Evolutionary conservation across 2,329 filamentous ascomycete species (phyloP), one percentile per base, ranked within the genome.

Genomic region (Cadophora malorum): DNA sequence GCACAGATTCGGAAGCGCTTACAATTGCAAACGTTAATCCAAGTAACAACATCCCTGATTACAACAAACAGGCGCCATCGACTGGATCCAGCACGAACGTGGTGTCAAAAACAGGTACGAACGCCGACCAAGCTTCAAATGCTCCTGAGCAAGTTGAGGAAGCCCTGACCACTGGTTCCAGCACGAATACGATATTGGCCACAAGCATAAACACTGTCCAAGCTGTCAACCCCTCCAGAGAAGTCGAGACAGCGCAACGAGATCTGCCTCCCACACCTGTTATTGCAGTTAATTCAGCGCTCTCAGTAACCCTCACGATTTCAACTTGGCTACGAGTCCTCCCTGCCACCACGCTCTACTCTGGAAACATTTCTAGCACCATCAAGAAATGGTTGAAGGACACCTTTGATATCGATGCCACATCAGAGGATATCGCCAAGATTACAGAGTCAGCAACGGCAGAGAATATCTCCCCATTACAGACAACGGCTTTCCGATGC

Each of bases 291-390:
- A 25, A 33, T n/a, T 16, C 56, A 19, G 41, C 56, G 35, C 33
- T 60, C 35, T 60, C 41, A n/a, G 19, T 21, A 45, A 47, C 21
- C 28, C 6, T 60, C 33, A 59, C 21, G 45, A 60, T 41, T 16
- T 60, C n/a, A 4, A 47, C 56, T 47, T 60, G 33, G 56, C 35
- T 60, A 21, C 56, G 35, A 47, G 35, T 60, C 7, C 56, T 60
- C 23, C 56, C 56, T 16, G 19, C 21, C 25, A 1, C 38, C 41
- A 45, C 35, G 21, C 9, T 45, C 14, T 6, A 16, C 2, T 28
- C 7, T n/a, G 35, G 41, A 28, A 60, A 47, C 0, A 60, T 21
- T 10, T 60, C 23, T 1, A 19, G 19, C 1, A 45, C n/a, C 14
- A 47, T 60, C 6, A 35, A 60, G 35, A 45, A 19, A 23, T 60